phyloP scores from a whole-genome alignment of 805 yeast species.

The Wickerhamiella dianesei region DNA sequence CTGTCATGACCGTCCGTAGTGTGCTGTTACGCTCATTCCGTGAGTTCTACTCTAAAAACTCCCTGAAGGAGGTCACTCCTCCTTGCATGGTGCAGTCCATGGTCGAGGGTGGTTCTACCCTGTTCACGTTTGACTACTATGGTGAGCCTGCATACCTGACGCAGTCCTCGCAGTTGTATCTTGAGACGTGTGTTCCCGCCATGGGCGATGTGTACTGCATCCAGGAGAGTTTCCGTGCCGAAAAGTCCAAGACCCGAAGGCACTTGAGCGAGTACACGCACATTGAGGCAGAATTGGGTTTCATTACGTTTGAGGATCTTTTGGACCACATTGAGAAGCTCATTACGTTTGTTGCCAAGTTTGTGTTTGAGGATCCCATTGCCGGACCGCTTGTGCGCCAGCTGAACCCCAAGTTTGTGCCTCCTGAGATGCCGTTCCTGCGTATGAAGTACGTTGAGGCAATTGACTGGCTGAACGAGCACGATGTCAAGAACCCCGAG shows the following conservation, averaged over 20 bases:
- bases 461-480: slow-evolving; percentile 90
- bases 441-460: slow-evolving; percentile 89
- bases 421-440: slow-evolving; percentile 77
- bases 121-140: slow-evolving; percentile 84
- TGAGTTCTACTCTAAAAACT: slow-evolving; percentile 60
- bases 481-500: slow-evolving; percentile 75
- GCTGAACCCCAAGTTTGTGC: slow-evolving; percentile 79
- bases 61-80: slow-evolving; percentile 83
- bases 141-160: slow-evolving; percentile 95
- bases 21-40: slow-evolving; percentile 60
- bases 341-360: slow-evolving; percentile 52
- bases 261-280: slow-evolving; percentile 96
- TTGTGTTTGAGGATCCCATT: slow-evolving; percentile 76
- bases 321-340: slow-evolving; percentile 73
- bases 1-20: slow-evolving; percentile 92
- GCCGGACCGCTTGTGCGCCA: slow-evolving; percentile 83
- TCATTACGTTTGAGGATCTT: slow-evolving; percentile 75
- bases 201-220: slow-evolving; percentile 95
- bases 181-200: slow-evolving; percentile 92
- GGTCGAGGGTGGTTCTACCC: slow-evolving; percentile 97
- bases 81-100: slow-evolving; percentile 99
- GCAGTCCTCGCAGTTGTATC: slow-evolving; percentile 90
- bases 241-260: slow-evolving; percentile 96
- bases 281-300: slow-evolving; percentile 86
- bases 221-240: slow-evolving; percentile 98